Percentiles rank a stretch among this genome's conserved stretches.
phyloP scores from a whole-genome alignment of 2,329 filamentous ascomycete species.

The Talaromyces sp. region DNA sequence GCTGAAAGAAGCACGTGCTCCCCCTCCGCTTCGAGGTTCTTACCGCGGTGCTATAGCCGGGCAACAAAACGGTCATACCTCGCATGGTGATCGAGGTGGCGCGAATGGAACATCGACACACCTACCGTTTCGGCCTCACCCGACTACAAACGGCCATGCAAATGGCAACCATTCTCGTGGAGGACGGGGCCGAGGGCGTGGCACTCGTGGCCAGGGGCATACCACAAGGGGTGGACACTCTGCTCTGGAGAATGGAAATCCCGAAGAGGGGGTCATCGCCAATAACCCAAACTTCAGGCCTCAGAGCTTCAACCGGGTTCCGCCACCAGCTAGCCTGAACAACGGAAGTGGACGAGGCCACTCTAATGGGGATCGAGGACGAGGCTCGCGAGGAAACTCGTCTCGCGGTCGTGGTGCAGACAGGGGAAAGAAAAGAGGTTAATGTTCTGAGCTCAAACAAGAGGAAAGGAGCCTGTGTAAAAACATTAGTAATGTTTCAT shows the following conservation, averaged over 20 bases:
- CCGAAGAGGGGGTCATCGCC: slow-evolving; percentile 47
- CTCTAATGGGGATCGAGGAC: slow-evolving; percentile 21
- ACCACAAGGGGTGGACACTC: slow-evolving; percentile 32
- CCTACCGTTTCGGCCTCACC: slow-evolving; percentile 28
- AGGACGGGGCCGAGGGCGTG: slow-evolving; percentile 23
- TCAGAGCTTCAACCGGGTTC: slow-evolving; percentile 48
- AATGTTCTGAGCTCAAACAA: neutral
- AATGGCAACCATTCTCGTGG: slow-evolving; percentile 27
- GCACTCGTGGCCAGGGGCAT: slow-evolving; percentile 22
- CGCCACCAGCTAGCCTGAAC: slow-evolving; percentile 40
- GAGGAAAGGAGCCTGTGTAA: neutral
- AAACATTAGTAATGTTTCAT: neutral
- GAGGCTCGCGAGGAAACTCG: slow-evolving; percentile 2
- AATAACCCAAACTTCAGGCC: slow-evolving; percentile 54
- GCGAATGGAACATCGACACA: slow-evolving; percentile 20
- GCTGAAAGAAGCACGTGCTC: slow-evolving; percentile 50
- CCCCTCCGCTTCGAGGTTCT: slow-evolving; percentile 53
- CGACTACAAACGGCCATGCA: slow-evolving; percentile 19
- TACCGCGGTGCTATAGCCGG: slow-evolving; percentile 54
- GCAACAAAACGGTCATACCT: slow-evolving; percentile 24
- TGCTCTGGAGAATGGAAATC: slow-evolving; percentile 45
- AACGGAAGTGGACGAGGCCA: slow-evolving; percentile 25
- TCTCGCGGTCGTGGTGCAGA: slow-evolving; percentile 2
- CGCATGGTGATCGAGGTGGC: slow-evolving; percentile 29
- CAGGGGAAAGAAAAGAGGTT: slow-evolving; percentile 1